Conservation (phyloP, 2,329 filamentous ascomycete species). For the Bipolaris bicolor region DNA sequence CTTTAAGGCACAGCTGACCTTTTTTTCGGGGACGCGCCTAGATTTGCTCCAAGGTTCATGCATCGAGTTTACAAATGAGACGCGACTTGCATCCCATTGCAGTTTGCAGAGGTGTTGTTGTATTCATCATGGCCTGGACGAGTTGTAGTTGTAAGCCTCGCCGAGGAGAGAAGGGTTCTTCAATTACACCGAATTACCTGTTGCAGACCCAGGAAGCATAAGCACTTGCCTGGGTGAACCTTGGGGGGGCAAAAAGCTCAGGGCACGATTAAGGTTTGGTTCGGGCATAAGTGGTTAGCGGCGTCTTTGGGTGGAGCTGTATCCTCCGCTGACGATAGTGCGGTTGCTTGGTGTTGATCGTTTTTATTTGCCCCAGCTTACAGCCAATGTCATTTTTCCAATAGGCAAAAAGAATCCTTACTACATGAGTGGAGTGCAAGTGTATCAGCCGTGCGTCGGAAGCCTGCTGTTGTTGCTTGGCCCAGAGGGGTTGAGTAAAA, state of each 20-base stretch:
- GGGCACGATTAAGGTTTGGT: not conserved
- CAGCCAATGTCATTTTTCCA: not conserved
- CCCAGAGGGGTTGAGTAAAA: not conserved
- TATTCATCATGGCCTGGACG: too few species aligned
- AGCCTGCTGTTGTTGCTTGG: not conserved
- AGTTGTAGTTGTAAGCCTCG: not conserved
- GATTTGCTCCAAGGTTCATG: not conserved
- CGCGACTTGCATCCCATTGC: not conserved
- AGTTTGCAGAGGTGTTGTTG: not conserved
- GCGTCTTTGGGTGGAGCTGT: not conserved
- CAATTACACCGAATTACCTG: not conserved
- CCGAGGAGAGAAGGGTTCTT: not conserved
- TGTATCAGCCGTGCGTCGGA: not conserved
- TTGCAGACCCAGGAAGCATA: not conserved
- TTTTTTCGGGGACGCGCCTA: not conserved
- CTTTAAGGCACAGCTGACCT: not conserved
- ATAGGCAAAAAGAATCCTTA: not conserved
- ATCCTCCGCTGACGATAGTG: not conserved
- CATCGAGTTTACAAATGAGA: not conserved
- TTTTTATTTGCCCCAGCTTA: too few species aligned
- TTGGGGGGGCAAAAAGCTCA: not conserved
- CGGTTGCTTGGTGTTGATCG: not conserved
- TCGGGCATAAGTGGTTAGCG: not conserved
- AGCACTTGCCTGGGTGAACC: not conserved
- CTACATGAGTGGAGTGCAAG: not conserved